These are phyloP conservation scores for Tolypocladium tundrense DNA, from an alignment of 2,329 filamentous ascomycete genomes.

Conservation along the genomic window DNA sequence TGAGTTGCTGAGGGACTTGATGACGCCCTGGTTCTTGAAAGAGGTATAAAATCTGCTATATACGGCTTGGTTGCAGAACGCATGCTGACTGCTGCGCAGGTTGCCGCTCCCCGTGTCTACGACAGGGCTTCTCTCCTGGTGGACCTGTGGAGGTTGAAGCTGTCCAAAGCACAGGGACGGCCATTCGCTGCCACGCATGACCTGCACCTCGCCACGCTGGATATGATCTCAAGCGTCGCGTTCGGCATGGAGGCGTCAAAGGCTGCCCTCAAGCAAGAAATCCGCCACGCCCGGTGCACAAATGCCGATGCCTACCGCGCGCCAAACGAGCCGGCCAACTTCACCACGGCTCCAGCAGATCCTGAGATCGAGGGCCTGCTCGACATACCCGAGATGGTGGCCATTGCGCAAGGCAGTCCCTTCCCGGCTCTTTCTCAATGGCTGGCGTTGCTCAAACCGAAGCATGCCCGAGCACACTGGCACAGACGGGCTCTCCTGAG, in stretches of 20 bases:
- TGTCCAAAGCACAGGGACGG: slow-evolving; percentile 11
- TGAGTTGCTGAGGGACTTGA: slow-evolving; percentile 23
- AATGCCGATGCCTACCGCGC: background rate
- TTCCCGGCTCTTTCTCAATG: slow-evolving; percentile 11
- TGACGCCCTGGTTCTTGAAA: slow-evolving; percentile 24
- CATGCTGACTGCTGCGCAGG: slow-evolving; percentile 9
- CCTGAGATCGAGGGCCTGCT: slow-evolving; percentile 12
- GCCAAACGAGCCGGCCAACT: slow-evolving; percentile 5
- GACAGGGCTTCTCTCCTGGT: slow-evolving; percentile 18
- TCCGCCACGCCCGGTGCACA: slow-evolving; percentile 4
- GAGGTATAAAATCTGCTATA: slow-evolving; percentile 7
- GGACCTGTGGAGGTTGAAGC: slow-evolving; percentile 23
- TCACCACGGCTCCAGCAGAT: slow-evolving; percentile 6
- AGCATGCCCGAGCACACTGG: slow-evolving; percentile 14
- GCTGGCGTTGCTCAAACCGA: slow-evolving; percentile 13
- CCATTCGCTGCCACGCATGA: slow-evolving; percentile 22
- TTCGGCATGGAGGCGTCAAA: slow-evolving; percentile 18
- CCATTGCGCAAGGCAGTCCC: slow-evolving; percentile 12
- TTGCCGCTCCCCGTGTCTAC: slow-evolving; percentile 24
- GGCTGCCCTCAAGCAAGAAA: slow-evolving; percentile 8
- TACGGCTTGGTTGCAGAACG: background rate
- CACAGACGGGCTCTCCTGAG: slow-evolving; percentile 10
- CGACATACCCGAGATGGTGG: slow-evolving; percentile 14
- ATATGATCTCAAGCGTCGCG: slow-evolving; percentile 23
- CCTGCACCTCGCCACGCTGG: slow-evolving; percentile 20